phyloP scores from a whole-genome alignment of 2,329 filamentous ascomycete genomes.

The Huntiella moniliformis region DNA sequence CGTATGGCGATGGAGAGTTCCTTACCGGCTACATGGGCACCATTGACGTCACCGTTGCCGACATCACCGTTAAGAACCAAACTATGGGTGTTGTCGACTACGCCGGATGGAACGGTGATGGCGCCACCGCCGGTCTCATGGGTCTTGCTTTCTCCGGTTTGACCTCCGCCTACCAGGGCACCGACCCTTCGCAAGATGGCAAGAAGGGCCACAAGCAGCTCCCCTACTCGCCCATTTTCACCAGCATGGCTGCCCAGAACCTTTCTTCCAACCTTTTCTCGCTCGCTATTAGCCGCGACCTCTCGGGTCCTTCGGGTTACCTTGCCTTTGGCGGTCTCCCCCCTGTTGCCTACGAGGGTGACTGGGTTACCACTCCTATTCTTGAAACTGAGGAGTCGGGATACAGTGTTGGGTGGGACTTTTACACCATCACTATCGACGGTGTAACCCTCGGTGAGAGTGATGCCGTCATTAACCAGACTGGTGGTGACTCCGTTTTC shows the following conservation, averaged over 20 bases:
- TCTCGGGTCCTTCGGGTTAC: constrained; percentile 2
- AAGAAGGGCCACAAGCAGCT: background rate
- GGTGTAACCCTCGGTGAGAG: constrained; percentile 9
- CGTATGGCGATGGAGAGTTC: constrained; percentile 7
- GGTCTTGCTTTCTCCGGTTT: constrained; percentile 6
- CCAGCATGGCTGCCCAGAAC: constrained; percentile 3
- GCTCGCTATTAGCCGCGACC: constrained; percentile 2
- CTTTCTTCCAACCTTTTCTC: constrained; percentile 4
- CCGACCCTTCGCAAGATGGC: background rate
- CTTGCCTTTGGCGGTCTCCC: constrained; percentile 9
- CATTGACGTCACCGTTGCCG: constrained; percentile 5
- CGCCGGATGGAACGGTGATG: constrained; percentile 4
- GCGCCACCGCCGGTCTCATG: constrained; percentile 4
- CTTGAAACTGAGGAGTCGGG: constrained; percentile 3
- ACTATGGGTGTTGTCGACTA: constrained; percentile 7
- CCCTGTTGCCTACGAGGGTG: constrained; percentile 4
- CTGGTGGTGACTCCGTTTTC: constrained; percentile 8
- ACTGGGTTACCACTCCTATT: constrained; percentile 6
- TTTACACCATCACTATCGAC: constrained; percentile 14
- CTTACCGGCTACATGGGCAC: constrained; percentile 4
- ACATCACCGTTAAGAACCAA: constrained; percentile 6
- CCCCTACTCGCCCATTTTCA: constrained; percentile 8
- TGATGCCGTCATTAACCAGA: constrained; percentile 12
- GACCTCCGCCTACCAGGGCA: constrained; percentile 7
- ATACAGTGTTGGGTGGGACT: constrained; percentile 2